Evolutionary conservation across 495 filamentous ascomycete genomes (phyloP).

Genomic region (Penicillium dipodomyicola): DNA sequence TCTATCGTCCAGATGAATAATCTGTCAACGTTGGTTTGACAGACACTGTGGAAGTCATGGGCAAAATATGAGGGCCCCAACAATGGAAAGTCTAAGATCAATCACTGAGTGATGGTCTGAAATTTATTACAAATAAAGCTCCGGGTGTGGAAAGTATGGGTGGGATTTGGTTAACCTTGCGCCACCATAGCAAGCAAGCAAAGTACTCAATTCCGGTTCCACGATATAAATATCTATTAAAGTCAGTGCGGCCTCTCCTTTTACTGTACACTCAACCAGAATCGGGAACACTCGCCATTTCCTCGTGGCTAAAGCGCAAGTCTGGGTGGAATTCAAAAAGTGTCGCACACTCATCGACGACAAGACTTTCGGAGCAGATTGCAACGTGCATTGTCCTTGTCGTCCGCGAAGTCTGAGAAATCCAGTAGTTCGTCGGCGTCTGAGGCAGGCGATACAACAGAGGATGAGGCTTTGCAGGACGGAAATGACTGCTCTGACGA

Average conservation of each 20-base stretch:
- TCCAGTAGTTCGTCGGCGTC: neutral
- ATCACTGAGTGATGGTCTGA: neutral
- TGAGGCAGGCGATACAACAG: neutral
- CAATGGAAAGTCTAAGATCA: neutral
- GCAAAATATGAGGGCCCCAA: neutral
- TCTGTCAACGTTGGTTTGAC: neutral
- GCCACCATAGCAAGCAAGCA: neutral
- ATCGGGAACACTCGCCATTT: neutral
- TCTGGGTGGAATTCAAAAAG: neutral
- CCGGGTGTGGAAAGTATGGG: neutral
- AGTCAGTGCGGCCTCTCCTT: neutral
- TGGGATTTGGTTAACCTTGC: neutral
- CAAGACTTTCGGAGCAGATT: slow-evolving; percentile 1
- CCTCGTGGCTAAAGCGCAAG: neutral
- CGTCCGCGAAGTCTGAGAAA: neutral
- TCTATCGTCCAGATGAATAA: neutral
- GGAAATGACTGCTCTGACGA: neutral
- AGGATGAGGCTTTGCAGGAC: neutral
- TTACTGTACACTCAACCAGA: neutral
- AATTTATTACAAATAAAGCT: neutral
- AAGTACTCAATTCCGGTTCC: neutral
- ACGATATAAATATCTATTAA: neutral
- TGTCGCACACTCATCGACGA: neutral
- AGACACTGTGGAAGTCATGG: neutral
- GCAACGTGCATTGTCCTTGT: neutral